phyloP scores from a whole-genome alignment of 2,329 filamentous ascomycete species.

The Colletotrichum endophyticum region DNA sequence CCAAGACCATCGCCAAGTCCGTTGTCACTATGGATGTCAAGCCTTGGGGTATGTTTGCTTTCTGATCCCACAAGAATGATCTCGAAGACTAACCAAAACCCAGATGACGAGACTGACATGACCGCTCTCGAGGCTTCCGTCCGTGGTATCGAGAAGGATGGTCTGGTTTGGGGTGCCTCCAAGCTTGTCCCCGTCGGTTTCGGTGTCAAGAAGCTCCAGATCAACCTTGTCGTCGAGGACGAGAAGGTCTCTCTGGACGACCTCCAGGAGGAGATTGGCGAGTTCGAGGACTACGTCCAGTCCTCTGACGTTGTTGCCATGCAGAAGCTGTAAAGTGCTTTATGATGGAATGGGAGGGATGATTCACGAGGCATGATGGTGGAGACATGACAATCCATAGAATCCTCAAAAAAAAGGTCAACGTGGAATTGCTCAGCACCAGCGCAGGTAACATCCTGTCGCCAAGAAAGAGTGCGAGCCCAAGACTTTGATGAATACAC shows the following conservation, averaged over 20 bases:
- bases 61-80: not conserved
- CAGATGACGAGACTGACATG: constrained; percentile 95
- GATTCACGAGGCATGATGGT: constrained; percentile 36
- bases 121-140: constrained; percentile 79
- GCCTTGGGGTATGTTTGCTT: constrained; percentile 84
- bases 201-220: constrained; percentile 99
- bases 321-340: constrained; percentile 25
- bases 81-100: constrained; percentile 25
- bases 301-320: constrained; percentile 75
- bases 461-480: constrained; percentile 14
- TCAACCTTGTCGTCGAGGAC: constrained; percentile 97
- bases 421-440: constrained; percentile 14
- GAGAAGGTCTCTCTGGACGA: constrained; percentile 91
- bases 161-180: constrained; percentile 93
- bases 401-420: constrained; percentile 21
- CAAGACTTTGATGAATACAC: constrained; percentile 17
- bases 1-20: constrained; percentile 93
- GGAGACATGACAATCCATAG: constrained; percentile 25
- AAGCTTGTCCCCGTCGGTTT: constrained; percentile 91
- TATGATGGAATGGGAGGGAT: constrained; percentile 19
- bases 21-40: constrained; percentile 96
- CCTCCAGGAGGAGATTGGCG: constrained; percentile 82
- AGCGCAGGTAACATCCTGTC: not conserved
- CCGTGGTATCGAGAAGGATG: constrained; percentile 85
- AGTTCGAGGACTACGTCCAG: constrained; percentile 94